phyloP scores from a whole-genome alignment of 1,284 basidiomycete genomes.

The Cutaneotrichosporon daszewskae region DNA sequence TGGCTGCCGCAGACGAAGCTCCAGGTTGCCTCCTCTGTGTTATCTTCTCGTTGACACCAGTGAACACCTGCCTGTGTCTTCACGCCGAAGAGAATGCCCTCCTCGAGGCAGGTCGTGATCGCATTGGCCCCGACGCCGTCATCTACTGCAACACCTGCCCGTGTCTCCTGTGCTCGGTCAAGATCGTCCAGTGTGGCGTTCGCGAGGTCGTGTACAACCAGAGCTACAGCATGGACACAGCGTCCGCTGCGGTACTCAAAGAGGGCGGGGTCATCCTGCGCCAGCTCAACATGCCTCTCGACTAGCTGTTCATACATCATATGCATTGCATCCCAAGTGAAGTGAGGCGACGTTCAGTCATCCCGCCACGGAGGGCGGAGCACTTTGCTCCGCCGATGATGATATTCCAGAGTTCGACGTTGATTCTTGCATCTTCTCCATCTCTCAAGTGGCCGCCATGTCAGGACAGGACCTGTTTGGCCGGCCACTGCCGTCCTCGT shows the following conservation, averaged over 20 bases:
- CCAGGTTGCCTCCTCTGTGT: background rate
- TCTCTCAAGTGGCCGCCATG: slow-evolving; percentile 2
- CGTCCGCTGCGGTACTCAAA: slow-evolving; percentile 66
- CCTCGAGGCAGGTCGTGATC: slow-evolving; percentile 81
- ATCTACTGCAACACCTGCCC: slow-evolving; percentile 90
- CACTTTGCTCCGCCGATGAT: background rate
- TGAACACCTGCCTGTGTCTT: slow-evolving; percentile 84
- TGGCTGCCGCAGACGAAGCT: background rate
- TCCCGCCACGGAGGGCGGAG: too few species aligned
- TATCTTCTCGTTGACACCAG: slow-evolving; percentile 18
- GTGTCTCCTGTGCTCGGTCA: slow-evolving; percentile 90
- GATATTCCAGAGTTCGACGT: background rate
- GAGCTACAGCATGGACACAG: slow-evolving; percentile 90
- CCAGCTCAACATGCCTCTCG: slow-evolving; percentile 50
- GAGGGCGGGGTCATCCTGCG: slow-evolving; percentile 73
- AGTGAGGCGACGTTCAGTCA: too few species aligned
- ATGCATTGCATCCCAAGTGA: background rate
- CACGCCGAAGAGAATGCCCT: slow-evolving; percentile 99
- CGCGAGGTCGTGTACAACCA: slow-evolving; percentile 92
- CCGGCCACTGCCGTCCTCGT: slow-evolving; percentile 7
- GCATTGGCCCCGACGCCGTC: slow-evolving; percentile 73
- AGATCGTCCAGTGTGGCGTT: slow-evolving; percentile 87
- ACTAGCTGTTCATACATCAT: slow-evolving; percentile 1
- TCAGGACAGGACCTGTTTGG: slow-evolving; percentile 16
- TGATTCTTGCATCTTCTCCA: background rate